These are phyloP conservation scores for Phytophthora tentaculata DNA, from an alignment of 352 stramenopile genomes.

Conservation along the genomic window DNA sequence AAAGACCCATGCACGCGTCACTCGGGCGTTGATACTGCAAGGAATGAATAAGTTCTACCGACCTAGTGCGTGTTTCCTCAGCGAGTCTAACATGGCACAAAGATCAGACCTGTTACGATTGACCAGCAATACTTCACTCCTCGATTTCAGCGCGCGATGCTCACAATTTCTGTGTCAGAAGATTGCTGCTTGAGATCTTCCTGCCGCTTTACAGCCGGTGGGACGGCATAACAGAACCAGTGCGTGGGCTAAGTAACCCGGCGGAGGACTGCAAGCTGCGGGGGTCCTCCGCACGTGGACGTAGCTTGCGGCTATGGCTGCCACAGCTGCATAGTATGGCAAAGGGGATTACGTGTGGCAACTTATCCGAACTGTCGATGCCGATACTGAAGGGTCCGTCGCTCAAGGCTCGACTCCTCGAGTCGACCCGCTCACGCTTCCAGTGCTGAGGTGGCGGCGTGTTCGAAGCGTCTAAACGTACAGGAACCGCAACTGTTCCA, in stretches of 20 bases:
- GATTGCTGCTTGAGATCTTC: neutral
- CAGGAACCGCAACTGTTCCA: constrained; percentile 1
- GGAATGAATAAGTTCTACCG: neutral
- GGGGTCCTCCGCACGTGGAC: neutral
- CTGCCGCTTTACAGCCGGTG: neutral
- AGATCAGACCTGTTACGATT: no score
- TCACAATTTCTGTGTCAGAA: neutral
- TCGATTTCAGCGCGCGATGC: neutral
- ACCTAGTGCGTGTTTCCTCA: constrained; percentile 53
- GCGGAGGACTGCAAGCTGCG: no score
- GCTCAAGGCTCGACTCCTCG: no score
- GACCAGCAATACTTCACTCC: no score
- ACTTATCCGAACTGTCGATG: constrained; percentile 18
- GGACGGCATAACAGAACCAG: constrained; percentile 10
- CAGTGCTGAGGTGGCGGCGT: neutral
- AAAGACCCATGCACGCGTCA: constrained; percentile 1
- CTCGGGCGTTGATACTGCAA: neutral
- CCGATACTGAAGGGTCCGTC: no score
- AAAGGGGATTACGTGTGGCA: no score
- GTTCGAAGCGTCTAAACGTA: neutral
- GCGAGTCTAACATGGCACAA: constrained; percentile 29
- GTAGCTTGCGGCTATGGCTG: neutral
- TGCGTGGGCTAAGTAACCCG: no score
- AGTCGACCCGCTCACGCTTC: neutral
- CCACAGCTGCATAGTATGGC: constrained; percentile 1